These are phyloP conservation scores for Aspergillus tamarii DNA, from an alignment of 2,329 filamentous ascomycete genomes.

Conservation along the genomic window DNA sequence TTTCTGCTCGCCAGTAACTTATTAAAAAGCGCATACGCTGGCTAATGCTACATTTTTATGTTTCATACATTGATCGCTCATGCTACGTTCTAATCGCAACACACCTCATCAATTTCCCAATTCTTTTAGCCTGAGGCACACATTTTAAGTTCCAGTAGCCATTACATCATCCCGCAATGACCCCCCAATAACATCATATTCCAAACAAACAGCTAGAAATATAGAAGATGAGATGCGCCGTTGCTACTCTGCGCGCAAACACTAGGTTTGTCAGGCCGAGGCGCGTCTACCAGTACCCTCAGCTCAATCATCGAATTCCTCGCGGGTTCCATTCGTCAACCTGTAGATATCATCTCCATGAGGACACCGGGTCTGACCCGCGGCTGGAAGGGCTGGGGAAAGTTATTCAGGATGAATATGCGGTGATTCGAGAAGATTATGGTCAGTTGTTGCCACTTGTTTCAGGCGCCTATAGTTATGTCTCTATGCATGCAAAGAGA, in stretches of 20 bases:
- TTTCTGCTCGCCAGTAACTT: not conserved
- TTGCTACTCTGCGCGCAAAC: not conserved
- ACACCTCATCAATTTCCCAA: not conserved
- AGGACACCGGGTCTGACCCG: constrained; percentile 43
- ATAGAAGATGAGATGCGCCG: not conserved
- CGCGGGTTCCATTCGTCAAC: constrained; percentile 25
- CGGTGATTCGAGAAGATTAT: constrained; percentile 61
- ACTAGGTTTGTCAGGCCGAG: not conserved
- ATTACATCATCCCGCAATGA: constrained; percentile 2
- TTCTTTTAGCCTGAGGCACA: not conserved
- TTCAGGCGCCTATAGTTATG: not conserved
- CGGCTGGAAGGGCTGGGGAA: constrained; percentile 56
- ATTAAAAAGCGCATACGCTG: not conserved
- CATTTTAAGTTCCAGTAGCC: not conserved
- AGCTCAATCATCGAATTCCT: not conserved
- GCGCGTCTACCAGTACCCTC: not conserved
- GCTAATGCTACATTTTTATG: not conserved
- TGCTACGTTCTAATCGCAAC: too few relatives aligned
- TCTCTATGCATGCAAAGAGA: not conserved
- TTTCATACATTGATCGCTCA: not conserved
- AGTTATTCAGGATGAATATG: constrained; percentile 64
- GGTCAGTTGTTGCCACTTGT: constrained; percentile 37
- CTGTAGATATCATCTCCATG: constrained; percentile 15
- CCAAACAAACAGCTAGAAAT: not conserved
- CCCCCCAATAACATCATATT: not conserved